phyloP scores from a whole-genome alignment of 2,329 filamentous ascomycete species.

The Colletotrichum sp. region DNA sequence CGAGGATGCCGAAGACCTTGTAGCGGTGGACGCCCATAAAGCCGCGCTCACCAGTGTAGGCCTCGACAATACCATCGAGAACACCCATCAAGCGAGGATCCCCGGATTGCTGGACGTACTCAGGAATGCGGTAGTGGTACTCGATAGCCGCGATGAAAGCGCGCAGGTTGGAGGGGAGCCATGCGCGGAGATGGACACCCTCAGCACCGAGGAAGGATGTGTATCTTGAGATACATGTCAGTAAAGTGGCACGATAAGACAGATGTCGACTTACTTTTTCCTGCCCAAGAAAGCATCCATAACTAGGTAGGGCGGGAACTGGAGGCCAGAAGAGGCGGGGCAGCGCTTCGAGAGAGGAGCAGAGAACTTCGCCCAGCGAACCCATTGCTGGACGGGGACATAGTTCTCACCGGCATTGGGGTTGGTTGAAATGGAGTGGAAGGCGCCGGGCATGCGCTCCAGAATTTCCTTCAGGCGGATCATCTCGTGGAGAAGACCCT shows the following conservation, averaged over 20 bases:
- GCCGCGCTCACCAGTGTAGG: slow-evolving; percentile 58
- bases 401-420: slow-evolving; percentile 57
- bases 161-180: slow-evolving; percentile 57
- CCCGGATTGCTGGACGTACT: slow-evolving; percentile 54
- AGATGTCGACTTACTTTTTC: slow-evolving; percentile 34
- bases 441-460: slow-evolving; percentile 57
- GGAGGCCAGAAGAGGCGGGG: slow-evolving; percentile 54
- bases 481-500: slow-evolving; percentile 54
- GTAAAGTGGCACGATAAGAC: accelerated
- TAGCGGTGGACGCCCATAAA: slow-evolving; percentile 62
- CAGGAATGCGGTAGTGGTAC: slow-evolving; percentile 57
- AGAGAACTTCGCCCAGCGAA: slow-evolving; percentile 56
- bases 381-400: slow-evolving; percentile 52
- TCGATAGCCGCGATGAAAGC: slow-evolving; percentile 61
- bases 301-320: slow-evolving; percentile 57
- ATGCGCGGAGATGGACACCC: slow-evolving; percentile 56
- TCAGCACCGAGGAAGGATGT: slow-evolving; percentile 57
- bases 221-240: slow-evolving; percentile 30
- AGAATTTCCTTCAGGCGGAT: slow-evolving; percentile 57
- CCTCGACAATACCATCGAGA: slow-evolving; percentile 58
- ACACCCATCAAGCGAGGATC: slow-evolving; percentile 57
- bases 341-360: slow-evolving; percentile 54
- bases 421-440: slow-evolving; percentile 59
- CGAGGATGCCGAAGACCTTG: slow-evolving; percentile 61
- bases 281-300: slow-evolving; percentile 62